A percentile compares a stretch with the other conserved stretches of the same genome.
Conservation (phyloP, 2,329 filamentous ascomycete genomes). For the Penicillium sp. region DNA sequence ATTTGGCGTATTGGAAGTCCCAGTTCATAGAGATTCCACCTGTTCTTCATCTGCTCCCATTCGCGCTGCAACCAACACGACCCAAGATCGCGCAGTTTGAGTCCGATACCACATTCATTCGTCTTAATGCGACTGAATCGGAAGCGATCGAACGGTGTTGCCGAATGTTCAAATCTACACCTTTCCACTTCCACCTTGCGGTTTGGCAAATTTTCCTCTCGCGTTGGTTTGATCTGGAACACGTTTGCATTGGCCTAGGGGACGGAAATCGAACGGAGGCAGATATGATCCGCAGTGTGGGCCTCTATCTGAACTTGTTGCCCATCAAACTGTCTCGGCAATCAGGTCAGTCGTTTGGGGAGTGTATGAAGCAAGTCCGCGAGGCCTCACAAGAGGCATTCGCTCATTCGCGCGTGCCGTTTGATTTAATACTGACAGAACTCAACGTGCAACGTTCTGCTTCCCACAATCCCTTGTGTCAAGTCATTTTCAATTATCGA, state of each 20-base stretch:
- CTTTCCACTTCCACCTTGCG: constrained; percentile 53
- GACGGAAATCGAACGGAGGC: constrained; percentile 47
- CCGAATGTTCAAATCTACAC: constrained; percentile 32
- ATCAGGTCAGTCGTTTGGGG: constrained; percentile 29
- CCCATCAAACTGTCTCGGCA: constrained; percentile 44
- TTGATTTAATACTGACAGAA: constrained; percentile 51
- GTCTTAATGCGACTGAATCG: constrained; percentile 4
- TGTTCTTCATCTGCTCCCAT: constrained; percentile 19
- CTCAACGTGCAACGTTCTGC: constrained; percentile 45
- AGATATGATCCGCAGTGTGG: constrained; percentile 40
- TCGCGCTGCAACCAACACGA: constrained; percentile 9
- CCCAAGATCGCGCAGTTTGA: constrained; percentile 14
- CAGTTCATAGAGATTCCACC: constrained; percentile 12
- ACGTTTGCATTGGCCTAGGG: constrained; percentile 52
- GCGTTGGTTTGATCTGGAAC: constrained; percentile 36
- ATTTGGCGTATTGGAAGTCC: constrained; percentile 23
- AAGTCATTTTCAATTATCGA: constrained; percentile 53
- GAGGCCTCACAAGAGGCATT: constrained; percentile 41
- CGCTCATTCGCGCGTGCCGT: constrained; percentile 49
- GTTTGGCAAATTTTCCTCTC: constrained; percentile 43
- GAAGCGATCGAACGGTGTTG: constrained; percentile 18
- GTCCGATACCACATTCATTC: constrained; percentile 9
- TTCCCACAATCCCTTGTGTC: constrained; percentile 51
- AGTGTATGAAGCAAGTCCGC: constrained; percentile 30
- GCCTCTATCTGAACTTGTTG: constrained; percentile 54